phyloP scores from a whole-genome alignment of 495 filamentous ascomycete species.

The Filosporella fistucella region DNA sequence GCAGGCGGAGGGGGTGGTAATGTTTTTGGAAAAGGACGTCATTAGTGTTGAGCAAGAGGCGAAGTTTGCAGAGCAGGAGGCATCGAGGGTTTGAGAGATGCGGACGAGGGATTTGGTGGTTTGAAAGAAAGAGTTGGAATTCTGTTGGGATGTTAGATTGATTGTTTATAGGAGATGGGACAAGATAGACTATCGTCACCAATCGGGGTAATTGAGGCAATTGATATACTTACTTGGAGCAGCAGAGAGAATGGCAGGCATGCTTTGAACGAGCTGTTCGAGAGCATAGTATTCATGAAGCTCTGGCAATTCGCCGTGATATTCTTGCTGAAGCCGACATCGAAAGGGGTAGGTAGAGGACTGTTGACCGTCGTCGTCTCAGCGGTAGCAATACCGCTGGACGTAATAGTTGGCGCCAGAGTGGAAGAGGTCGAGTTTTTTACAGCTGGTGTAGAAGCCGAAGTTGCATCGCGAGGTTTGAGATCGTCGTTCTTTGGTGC shows the following conservation, averaged over 20 bases:
- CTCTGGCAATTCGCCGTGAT: constrained; percentile 59
- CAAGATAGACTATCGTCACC: too few relatives aligned
- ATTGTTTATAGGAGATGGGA: too few relatives aligned
- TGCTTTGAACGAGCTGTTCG: constrained; percentile 53
- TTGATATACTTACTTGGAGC: constrained; percentile 47
- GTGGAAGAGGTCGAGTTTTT: constrained; percentile 1
- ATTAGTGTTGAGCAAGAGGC: constrained; percentile 56
- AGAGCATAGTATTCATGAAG: constrained; percentile 67
- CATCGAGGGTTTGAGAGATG: constrained; percentile 67
- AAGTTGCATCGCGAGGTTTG: constrained; percentile 3
- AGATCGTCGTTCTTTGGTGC: constrained; percentile 8
- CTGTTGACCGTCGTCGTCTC: constrained; percentile 24
- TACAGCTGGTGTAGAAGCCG: constrained; percentile 1
- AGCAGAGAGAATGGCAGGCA: constrained; percentile 76
- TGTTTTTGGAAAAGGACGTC: constrained; percentile 48
- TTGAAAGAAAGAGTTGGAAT: constrained; percentile 74
- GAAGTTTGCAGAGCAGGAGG: constrained; percentile 61
- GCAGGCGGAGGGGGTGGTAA: constrained; percentile 59
- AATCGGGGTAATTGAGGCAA: not conserved
- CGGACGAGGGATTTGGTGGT: constrained; percentile 56
- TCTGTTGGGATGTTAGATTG: constrained; percentile 28
- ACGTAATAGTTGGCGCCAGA: not conserved
- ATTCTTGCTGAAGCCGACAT: constrained; percentile 63
- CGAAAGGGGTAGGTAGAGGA: constrained; percentile 65
- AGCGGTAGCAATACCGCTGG: constrained; percentile 15